Conservation (phyloP, 768 basidiomycete species). For the Sarcodon sp. region DNA sequence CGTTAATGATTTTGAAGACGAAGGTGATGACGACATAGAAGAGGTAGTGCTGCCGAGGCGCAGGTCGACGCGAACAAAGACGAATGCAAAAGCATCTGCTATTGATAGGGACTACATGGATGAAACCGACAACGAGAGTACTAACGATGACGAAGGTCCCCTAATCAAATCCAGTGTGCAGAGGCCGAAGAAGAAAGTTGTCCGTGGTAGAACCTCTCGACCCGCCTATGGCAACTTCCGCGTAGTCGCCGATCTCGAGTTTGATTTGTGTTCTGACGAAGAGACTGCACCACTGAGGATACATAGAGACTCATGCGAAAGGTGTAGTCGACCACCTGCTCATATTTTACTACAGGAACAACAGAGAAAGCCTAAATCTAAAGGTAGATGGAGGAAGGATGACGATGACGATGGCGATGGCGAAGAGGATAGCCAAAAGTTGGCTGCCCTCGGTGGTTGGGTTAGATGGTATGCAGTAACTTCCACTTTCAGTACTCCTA, state of each 20-base stretch:
- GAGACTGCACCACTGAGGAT: slow-evolving; percentile 38
- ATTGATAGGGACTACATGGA: slow-evolving; percentile 10
- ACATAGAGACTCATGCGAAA: slow-evolving; percentile 61
- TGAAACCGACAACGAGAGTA: slow-evolving; percentile 13
- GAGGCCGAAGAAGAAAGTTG: slow-evolving; percentile 17
- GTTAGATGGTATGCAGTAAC: slow-evolving; percentile 52
- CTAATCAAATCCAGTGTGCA: slow-evolving; percentile 16
- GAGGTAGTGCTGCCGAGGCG: slow-evolving; percentile 17
- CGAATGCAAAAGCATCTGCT: slow-evolving; percentile 4
- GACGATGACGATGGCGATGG: slow-evolving; percentile 44
- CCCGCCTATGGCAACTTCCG: slow-evolving; percentile 39
- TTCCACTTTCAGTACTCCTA: background rate
- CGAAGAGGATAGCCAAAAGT: slow-evolving; percentile 39
- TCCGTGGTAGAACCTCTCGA: slow-evolving; percentile 22
- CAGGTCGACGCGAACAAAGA: slow-evolving; percentile 33
- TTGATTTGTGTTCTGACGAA: slow-evolving; percentile 38
- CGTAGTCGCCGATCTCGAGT: slow-evolving; percentile 23
- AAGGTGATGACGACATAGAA: slow-evolving; percentile 22
- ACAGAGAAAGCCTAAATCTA: slow-evolving; percentile 21
- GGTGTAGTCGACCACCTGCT: slow-evolving; percentile 48
- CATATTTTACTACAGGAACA: slow-evolving; percentile 29
- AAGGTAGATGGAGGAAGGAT: slow-evolving; percentile 20
- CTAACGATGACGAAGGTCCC: slow-evolving; percentile 2
- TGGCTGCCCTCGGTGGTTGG: slow-evolving; percentile 61
- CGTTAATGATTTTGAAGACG: slow-evolving; percentile 18